Base-by-base conservation (phyloP, 1,139 yeast species). In the Insectozyma bohioensis region DNA sequence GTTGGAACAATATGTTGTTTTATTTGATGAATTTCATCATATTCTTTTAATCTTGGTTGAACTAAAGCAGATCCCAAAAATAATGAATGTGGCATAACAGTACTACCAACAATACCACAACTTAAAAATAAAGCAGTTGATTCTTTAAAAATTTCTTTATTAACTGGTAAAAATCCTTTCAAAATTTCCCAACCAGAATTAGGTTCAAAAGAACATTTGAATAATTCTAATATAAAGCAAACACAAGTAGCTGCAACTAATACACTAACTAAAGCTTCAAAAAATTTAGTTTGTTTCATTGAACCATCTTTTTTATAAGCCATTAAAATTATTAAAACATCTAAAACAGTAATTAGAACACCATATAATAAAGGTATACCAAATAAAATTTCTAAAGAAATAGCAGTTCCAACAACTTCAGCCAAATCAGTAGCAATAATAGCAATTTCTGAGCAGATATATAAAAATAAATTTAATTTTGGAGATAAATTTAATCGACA, bases 51-150 rank as follows among this genome's bases (percentile, higher is more conserved):
- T 47, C 94, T 66, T 11, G 90, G 79, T 49, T 82, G 88, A 4
- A 83, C 92, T 34, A 84, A 68, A 5, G 86, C 85, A 0, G 88
- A 80, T 1, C 92, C 92, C 36, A 84, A 62, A 46, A 75, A 83
- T 36, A 84, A 64, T 0, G 88, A 80, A 49, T 83, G 92, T 2
- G 94, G 92, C 94, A 84, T 84, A 6, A 83, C 90, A 0, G 92
- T 83, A 29, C 88, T 85, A 20, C 94, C 94, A 12, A 83, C 75
- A 37, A 83, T 83, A 6, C 87, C 92, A 52, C 85, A 67, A 43
- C 83, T 72, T 39, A 83, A 60, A 48, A 81, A 83, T 23, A 80
- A 58, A 0, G 85, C 85, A 48, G 76, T 77, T 30, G 69, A 72
- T 42, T 75, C 75, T 30, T 61, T 54, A 29, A 80, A 72, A 2